A percentile compares a stretch with the other conserved stretches of the same genome.
These are phyloP conservation scores for Kodamaea anthophila DNA, from an alignment of 1,139 yeast genomes.

Conservation along the genomic window DNA sequence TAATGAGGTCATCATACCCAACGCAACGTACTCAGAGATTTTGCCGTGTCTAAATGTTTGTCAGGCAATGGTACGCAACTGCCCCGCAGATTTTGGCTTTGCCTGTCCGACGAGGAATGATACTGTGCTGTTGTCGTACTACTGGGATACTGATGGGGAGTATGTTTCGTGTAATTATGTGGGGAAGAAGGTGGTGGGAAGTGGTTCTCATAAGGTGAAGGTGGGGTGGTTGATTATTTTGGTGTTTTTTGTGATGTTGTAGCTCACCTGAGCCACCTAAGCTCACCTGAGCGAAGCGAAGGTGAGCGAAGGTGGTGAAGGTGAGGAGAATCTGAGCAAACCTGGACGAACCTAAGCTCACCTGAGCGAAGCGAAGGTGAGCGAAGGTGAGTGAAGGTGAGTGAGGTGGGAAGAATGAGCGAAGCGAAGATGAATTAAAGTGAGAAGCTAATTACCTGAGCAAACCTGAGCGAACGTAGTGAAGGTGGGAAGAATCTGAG, in stretches of 20 bases:
- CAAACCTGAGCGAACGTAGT: no score
- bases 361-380: no score
- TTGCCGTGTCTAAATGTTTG: slow-evolving; percentile 84
- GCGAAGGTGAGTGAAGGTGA: no score
- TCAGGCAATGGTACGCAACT: slow-evolving; percentile 69
- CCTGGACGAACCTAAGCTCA: no score
- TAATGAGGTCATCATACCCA: slow-evolving; percentile 53
- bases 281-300: no score
- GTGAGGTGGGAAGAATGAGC: no score
- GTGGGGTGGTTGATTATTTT: slow-evolving; percentile 5
- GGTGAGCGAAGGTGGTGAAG: no score
- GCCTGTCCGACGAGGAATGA: slow-evolving; percentile 53
- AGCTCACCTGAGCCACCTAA: no score
- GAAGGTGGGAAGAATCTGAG: no score
- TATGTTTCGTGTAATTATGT: slow-evolving; percentile 45
- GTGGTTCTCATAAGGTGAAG: slow-evolving; percentile 4
- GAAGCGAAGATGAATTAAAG: no score
- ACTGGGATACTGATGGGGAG: slow-evolving; percentile 29
- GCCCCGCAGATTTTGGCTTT: slow-evolving; percentile 75
- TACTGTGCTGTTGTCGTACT: slow-evolving; percentile 42
- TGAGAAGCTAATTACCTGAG: no score
- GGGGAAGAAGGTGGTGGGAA: slow-evolving; percentile 18
- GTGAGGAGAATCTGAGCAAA: no score
- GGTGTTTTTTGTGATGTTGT: slow-evolving; percentile 2
- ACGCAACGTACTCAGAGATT: slow-evolving; percentile 62